These are phyloP conservation scores for Peronospora belbahrii DNA, from an alignment of 352 stramenopile genomes.

Conservation along the genomic window DNA sequence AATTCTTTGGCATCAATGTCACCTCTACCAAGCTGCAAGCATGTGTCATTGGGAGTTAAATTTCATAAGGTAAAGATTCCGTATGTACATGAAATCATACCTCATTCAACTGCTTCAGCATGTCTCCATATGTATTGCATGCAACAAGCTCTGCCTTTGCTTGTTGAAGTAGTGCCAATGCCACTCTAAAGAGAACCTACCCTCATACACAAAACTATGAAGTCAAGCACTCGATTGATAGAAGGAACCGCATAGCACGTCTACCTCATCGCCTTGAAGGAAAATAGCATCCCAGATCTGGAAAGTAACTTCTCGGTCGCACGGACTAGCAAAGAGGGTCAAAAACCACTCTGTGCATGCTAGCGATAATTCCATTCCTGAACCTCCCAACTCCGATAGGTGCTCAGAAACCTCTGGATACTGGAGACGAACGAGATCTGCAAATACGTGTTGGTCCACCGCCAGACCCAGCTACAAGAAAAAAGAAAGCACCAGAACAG, in stretches of 20 bases:
- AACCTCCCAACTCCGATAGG: slow-evolving; percentile 61
- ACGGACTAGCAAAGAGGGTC: slow-evolving; percentile 82
- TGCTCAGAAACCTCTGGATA: slow-evolving; percentile 60
- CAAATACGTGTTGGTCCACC: slow-evolving; percentile 86
- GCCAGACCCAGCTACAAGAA: slow-evolving; percentile 56
- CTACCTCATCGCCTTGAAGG: slow-evolving; percentile 71
- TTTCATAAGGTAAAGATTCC: background rate
- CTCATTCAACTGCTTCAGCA: slow-evolving; percentile 76
- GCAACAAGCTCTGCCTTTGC: slow-evolving; percentile 49
- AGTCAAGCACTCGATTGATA: background rate
- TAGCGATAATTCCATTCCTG: slow-evolving; percentile 77
- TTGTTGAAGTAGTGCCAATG: slow-evolving; percentile 62
- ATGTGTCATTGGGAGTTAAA: background rate
- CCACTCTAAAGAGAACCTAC: slow-evolving; percentile 72
- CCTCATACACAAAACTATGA: background rate
- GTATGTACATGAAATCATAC: slow-evolving; percentile 17
- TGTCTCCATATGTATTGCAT: slow-evolving; percentile 66
- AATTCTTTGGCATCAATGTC: slow-evolving; percentile 38
- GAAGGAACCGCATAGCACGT: background rate
- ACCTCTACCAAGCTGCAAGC: slow-evolving; percentile 45
- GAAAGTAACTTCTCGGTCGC: slow-evolving; percentile 57
- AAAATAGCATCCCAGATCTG: slow-evolving; percentile 83
- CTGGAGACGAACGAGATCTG: slow-evolving; percentile 72
- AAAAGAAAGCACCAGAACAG: background rate
- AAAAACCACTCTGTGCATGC: slow-evolving; percentile 86